These are phyloP conservation scores for Pholiota adiposa DNA, from an alignment of 1,284 basidiomycete genomes.

Conservation along the genomic window DNA sequence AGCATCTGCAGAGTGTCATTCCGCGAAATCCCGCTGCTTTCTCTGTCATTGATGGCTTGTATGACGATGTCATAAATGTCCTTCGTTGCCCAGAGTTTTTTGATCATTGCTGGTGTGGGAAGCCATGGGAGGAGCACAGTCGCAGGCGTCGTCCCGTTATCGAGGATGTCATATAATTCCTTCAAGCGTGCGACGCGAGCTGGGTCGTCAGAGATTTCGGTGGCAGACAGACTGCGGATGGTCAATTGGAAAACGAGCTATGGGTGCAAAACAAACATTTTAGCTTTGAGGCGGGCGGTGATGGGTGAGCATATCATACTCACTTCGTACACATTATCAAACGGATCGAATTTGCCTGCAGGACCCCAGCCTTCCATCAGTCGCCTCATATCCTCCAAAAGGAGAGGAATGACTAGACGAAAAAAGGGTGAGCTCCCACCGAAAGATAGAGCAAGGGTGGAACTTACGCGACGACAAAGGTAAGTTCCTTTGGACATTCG, in stretches of 20 bases:
- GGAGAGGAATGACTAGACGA: conserved; percentile 47
- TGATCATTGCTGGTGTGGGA: conserved; percentile 69
- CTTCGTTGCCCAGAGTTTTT: conserved; percentile 70
- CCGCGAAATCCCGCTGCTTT: conserved; percentile 54
- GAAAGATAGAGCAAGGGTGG: conserved; percentile 8
- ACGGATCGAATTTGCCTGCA: conserved; percentile 67
- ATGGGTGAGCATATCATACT: conserved; percentile 26
- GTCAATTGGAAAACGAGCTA: conserved; percentile 76
- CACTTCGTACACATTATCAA: conserved; percentile 72
- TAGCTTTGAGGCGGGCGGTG: conserved; percentile 6
- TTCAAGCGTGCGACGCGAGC: conserved; percentile 61
- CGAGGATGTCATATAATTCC: conserved; percentile 65
- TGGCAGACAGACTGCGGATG: conserved; percentile 64
- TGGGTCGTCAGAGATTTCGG: conserved; percentile 70
- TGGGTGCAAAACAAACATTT: conserved; percentile 10
- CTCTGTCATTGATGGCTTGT: conserved; percentile 55
- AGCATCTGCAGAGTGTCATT: conserved; percentile 76
- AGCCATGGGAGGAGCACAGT: conserved; percentile 75
- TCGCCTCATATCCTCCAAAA: conserved; percentile 64
- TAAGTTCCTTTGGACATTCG: conserved; percentile 60
- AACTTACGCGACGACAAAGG: conserved; percentile 60
- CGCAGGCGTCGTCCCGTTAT: conserved; percentile 69
- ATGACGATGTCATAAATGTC: conserved; percentile 71
- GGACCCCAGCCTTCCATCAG: conserved; percentile 64
- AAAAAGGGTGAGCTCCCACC: conserved; percentile 11